Conservation (phyloP, 2,329 filamentous ascomycete species). For the Botrytis hyacinthi region DNA sequence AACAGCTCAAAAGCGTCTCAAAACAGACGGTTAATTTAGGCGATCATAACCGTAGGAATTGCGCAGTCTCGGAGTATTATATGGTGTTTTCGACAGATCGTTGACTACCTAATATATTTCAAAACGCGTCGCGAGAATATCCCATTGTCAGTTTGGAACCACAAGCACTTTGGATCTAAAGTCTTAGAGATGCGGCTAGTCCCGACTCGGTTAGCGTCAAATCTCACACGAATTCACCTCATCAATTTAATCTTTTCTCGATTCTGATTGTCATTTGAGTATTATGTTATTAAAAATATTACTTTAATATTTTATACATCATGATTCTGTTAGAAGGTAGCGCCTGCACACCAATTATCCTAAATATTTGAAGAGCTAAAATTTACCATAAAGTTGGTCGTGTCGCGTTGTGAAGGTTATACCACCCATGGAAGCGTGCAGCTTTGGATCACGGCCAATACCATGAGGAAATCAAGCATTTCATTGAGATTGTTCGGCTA, state of each 20-base stretch:
- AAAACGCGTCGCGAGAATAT: conserved; percentile 14
- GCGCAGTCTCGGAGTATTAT: not conserved
- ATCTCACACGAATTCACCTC: not conserved
- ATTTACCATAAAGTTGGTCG: not conserved
- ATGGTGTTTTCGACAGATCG: not conserved
- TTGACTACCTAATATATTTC: not conserved
- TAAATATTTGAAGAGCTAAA: not conserved
- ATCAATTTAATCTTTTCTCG: not conserved
- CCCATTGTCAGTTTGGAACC: not conserved
- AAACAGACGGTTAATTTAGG: not conserved
- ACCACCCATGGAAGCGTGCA: not conserved
- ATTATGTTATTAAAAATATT: not conserved
- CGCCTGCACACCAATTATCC: not conserved
- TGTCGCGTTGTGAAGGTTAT: not conserved
- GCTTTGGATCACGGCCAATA: not conserved
- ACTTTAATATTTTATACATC: not conserved
- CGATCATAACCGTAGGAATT: conserved; percentile 9
- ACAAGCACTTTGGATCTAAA: not conserved
- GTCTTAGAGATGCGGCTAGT: not conserved
- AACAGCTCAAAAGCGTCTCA: conserved; percentile 1
- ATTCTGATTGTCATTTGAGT: no score
- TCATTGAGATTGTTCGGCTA: not conserved
- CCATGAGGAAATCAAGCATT: not conserved
- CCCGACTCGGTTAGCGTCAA: not conserved
- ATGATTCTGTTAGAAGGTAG: no score